phyloP scores from a whole-genome alignment of 768 basidiomycete species.

The Leucocoprinus leucothites region DNA sequence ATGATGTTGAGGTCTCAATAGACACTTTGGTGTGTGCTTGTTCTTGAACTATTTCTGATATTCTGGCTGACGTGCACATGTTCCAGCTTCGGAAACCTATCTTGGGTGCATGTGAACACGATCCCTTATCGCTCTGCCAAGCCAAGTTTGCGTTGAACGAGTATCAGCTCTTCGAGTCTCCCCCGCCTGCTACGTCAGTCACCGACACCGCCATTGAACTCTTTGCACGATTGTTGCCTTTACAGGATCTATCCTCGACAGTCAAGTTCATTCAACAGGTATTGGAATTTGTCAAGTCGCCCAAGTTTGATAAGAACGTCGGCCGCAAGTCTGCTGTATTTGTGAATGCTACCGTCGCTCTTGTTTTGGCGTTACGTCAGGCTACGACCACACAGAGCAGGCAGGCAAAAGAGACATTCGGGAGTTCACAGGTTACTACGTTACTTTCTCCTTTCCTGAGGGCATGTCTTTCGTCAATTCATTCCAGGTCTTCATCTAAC shows the following conservation, averaged over 20 bases:
- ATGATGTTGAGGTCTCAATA: conserved; percentile 77
- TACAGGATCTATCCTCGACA: conserved; percentile 66
- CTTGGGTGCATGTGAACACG: conserved; percentile 82
- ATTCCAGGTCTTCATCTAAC: not conserved
- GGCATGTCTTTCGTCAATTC: conserved; percentile 36
- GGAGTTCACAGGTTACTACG: conserved; percentile 57
- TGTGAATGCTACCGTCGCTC: conserved; percentile 74
- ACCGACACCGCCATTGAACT: conserved; percentile 89
- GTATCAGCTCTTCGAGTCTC: conserved; percentile 52
- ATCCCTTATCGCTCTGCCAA: conserved; percentile 70
- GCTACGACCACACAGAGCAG: conserved; percentile 51
- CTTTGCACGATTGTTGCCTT: conserved; percentile 74
- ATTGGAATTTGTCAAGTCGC: conserved; percentile 63
- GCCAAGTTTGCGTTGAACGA: conserved; percentile 40
- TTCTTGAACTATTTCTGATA: conserved; percentile 7
- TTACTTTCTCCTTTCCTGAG: conserved; percentile 72
- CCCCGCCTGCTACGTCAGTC: conserved; percentile 76
- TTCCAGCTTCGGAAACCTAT: conserved; percentile 71
- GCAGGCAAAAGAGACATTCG: conserved; percentile 64
- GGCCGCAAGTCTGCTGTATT: conserved; percentile 83
- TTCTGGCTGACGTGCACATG: no score
- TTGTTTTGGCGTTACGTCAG: conserved; percentile 65
- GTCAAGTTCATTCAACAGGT: conserved; percentile 55
- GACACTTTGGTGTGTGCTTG: conserved; percentile 62
- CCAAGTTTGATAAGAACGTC: conserved; percentile 81